Conservation (phyloP, 345 rosid genomes). For the Populus tremula region DNA sequence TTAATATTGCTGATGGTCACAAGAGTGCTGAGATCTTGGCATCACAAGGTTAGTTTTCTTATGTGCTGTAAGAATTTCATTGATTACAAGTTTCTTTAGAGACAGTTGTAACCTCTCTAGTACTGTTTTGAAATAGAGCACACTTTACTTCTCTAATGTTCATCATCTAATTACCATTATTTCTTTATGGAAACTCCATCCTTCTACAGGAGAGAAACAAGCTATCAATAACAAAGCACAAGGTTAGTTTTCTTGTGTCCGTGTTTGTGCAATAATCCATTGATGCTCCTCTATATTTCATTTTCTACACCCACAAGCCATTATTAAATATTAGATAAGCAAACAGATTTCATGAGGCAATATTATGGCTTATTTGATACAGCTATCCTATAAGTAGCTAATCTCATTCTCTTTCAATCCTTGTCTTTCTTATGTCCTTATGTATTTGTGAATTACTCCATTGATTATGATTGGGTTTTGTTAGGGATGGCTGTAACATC, state of each 20-base stretch:
- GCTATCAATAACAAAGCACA: conserved; percentile 50
- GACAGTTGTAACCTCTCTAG: neutral
- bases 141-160: neutral
- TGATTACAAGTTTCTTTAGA: neutral
- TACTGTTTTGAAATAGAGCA: neutral
- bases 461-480: neutral
- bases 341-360: neutral
- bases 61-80: neutral
- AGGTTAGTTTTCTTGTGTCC: conserved; percentile 37
- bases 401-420: neutral
- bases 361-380: neutral
- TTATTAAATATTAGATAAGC: neutral
- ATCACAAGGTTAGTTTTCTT: conserved; percentile 41
- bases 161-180: neutral
- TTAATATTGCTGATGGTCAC: conserved; percentile 82
- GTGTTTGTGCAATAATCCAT: neutral
- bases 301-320: neutral
- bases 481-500: neutral
- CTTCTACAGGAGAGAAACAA: neutral
- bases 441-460: neutral
- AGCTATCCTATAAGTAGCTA: neutral
- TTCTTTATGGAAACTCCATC: neutral
- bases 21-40: conserved; percentile 66
- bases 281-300: neutral
- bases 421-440: neutral